Percentiles rank a stretch among this genome's conserved stretches.
Evolutionary conservation across 345 rosid species (phyloP).

Genomic region (Cardiospermum halicacabum): DNA sequence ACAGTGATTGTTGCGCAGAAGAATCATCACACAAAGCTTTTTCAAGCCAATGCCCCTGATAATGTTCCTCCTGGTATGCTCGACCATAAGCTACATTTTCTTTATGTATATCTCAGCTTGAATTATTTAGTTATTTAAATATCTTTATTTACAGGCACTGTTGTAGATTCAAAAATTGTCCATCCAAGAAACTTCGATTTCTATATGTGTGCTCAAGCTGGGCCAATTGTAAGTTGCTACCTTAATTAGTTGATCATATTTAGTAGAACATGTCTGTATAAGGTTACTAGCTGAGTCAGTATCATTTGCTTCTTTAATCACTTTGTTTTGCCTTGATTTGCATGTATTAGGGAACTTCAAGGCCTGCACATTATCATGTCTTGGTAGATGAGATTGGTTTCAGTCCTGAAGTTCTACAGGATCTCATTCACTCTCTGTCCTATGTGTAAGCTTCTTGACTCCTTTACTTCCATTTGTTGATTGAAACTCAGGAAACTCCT

Average conservation of each 20-base stretch:
- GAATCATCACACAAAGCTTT: constrained; percentile 86
- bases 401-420: constrained; percentile 60
- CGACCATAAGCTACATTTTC: not conserved
- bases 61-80: constrained; percentile 86
- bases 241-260: not conserved
- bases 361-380: constrained; percentile 89
- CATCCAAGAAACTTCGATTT: constrained; percentile 85
- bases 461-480: constrained; percentile 3
- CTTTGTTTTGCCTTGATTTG: too few relatives aligned
- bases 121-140: constrained; percentile 7
- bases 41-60: constrained; percentile 50
- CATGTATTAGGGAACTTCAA: constrained; percentile 74
- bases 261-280: too few relatives aligned
- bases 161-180: constrained; percentile 74
- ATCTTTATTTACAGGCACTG: constrained; percentile 49
- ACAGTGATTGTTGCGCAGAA: constrained; percentile 80
- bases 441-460: constrained; percentile 63
- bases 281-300: too few relatives aligned
- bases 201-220: constrained; percentile 88
- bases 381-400: constrained; percentile 85
- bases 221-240: constrained; percentile 51
- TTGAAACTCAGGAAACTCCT: constrained; percentile 7
- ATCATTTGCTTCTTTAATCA: not conserved
- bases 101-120: constrained; percentile 9
- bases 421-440: constrained; percentile 61